These are phyloP conservation scores for Cladophialophora chaetospira DNA, from an alignment of 2,329 filamentous ascomycete species.

Conservation along the genomic window DNA sequence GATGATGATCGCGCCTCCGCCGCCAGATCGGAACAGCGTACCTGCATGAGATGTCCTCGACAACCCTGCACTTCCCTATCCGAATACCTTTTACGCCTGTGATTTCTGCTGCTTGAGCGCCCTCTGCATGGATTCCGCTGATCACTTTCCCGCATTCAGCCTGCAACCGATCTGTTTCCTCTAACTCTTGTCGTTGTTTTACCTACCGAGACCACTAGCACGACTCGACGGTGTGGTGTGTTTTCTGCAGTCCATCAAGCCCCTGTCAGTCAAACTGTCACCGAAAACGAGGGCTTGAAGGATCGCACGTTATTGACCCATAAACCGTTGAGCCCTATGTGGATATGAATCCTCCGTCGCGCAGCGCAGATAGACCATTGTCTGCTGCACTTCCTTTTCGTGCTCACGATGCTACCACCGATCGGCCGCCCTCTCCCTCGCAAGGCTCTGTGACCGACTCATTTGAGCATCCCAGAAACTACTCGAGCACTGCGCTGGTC, in stretches of 20 bases:
- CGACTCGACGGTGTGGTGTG: no score
- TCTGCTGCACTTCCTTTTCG: slow-evolving; percentile 12
- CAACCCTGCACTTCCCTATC: not conserved
- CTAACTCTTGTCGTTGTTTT: no score
- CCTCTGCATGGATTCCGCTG: no score
- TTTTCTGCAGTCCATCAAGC: no score
- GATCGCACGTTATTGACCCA: not conserved
- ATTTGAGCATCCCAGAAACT: slow-evolving; percentile 13
- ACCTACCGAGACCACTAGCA: no score
- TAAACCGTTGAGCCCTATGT: not conserved
- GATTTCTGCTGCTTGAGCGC: slow-evolving; percentile 1
- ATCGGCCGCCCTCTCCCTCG: slow-evolving; percentile 11
- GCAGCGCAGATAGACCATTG: slow-evolving; percentile 4
- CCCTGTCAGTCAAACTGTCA: no score
- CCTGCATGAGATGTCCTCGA: slow-evolving; percentile 5
- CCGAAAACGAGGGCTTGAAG: no score
- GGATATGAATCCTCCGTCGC: slow-evolving; percentile 19
- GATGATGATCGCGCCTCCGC: no score
- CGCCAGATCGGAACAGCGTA: not conserved
- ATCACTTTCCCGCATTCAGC: no score
- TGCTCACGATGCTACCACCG: slow-evolving; percentile 15
- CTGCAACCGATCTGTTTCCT: no score
- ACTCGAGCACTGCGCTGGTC: not conserved
- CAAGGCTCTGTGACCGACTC: slow-evolving; percentile 14
- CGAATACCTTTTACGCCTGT: slow-evolving; percentile 2